Conservation (phyloP, 1,139 yeast species). For the Torulaspora pretoriensis region DNA sequence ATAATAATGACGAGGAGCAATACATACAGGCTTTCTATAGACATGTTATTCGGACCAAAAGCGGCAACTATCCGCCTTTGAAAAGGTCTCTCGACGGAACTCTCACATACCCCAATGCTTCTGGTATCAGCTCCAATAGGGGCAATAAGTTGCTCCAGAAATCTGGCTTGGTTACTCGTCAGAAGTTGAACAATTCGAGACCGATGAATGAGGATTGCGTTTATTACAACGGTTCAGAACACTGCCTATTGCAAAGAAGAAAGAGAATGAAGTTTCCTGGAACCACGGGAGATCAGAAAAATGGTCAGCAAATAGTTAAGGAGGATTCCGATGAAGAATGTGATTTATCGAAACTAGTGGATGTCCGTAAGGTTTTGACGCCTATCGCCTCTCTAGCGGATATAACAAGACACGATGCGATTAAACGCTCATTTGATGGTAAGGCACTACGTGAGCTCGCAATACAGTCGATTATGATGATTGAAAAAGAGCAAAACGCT, state of each 20-base stretch:
- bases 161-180: conserved; percentile 40
- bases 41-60: conserved; percentile 31
- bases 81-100: conserved; percentile 31
- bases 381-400: conserved; percentile 84
- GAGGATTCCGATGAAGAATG: conserved; percentile 38
- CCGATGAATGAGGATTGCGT: conserved; percentile 38
- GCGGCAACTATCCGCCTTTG: conserved; percentile 34
- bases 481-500: conserved; percentile 75
- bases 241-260: conserved; percentile 32
- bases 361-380: conserved; percentile 54
- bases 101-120: conserved; percentile 25
- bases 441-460: conserved; percentile 54
- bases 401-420: conserved; percentile 64
- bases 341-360: conserved; percentile 40
- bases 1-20: conserved; percentile 14
- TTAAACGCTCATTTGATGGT: conserved; percentile 59
- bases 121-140: conserved; percentile 46
- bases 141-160: conserved; percentile 57
- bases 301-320: conserved; percentile 4
- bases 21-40: conserved; percentile 28
- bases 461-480: conserved; percentile 64
- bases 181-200: conserved; percentile 36
- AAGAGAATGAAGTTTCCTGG: conserved; percentile 31
- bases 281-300: conserved; percentile 20
- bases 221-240: conserved; percentile 37